Evolutionary conservation across 2,329 filamentous ascomycete species (phyloP).

Genomic region (Beauveria rudraprayagi): DNA sequence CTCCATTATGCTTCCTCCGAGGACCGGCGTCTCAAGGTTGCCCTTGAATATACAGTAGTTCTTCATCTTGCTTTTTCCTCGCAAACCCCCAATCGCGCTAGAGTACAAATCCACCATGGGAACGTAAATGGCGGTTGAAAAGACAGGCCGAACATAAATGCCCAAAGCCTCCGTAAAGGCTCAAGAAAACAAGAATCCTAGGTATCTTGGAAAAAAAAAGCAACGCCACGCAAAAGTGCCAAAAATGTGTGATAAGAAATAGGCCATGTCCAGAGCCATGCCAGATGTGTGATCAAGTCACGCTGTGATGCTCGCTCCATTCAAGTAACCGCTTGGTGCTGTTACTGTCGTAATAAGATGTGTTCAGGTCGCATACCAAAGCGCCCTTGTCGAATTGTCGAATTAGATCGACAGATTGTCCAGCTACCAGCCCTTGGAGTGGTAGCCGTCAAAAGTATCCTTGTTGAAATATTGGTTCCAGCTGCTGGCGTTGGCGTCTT

Average conservation of each 20-base stretch:
- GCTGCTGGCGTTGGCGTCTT: slow-evolving; percentile 59
- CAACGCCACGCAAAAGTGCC: slow-evolving; percentile 11
- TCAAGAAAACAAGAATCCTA: slow-evolving; percentile 9
- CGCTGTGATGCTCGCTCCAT: background rate
- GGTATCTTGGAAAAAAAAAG: slow-evolving; percentile 10
- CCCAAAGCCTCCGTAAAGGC: slow-evolving; percentile 5
- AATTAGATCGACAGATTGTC: background rate
- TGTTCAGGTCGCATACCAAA: background rate
- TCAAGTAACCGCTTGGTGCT: background rate
- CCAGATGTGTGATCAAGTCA: background rate
- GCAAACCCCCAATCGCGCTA: background rate
- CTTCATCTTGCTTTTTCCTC: background rate
- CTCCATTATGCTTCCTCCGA: slow-evolving; percentile 7
- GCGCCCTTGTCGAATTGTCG: background rate
- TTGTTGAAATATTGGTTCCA: slow-evolving; percentile 83
- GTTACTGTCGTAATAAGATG: background rate
- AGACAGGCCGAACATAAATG: slow-evolving; percentile 7
- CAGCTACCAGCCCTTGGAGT: slow-evolving; percentile 35
- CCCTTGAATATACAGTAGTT: slow-evolving; percentile 6
- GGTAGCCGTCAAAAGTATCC: slow-evolving; percentile 51
- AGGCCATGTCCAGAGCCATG: background rate
- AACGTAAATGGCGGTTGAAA: slow-evolving; percentile 8
- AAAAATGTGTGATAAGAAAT: slow-evolving; percentile 1
- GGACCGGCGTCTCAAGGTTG: background rate
- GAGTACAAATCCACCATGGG: slow-evolving; percentile 10